Percentiles rank a stretch among this genome's conserved stretches.
These are phyloP conservation scores for Rhodomyrtus tomentosa DNA, from an alignment of 345 rosid species.

Conservation along the genomic window DNA sequence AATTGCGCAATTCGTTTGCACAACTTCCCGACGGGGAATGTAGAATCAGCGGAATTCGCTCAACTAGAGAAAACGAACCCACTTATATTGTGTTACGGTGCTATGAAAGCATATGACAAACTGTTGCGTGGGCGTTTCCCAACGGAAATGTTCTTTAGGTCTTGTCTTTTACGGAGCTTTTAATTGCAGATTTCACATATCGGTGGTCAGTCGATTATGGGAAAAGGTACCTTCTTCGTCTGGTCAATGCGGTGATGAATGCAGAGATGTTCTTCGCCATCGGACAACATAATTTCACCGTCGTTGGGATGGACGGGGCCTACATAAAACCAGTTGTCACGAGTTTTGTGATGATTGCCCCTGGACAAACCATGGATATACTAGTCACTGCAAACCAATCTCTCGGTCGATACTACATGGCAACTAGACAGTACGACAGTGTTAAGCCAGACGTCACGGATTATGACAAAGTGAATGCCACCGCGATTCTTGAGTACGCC, in stretches of 20 bases:
- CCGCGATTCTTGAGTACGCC: conserved; percentile 8
- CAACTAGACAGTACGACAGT: conserved; percentile 1
- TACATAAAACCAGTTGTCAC: conserved; percentile 10
- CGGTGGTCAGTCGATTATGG: conserved; percentile 1
- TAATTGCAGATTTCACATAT: neutral
- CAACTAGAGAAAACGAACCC: neutral
- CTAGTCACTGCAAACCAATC: conserved; percentile 7
- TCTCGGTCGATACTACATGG: conserved; percentile 5
- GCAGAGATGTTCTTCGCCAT: conserved; percentile 9
- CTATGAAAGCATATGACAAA: neutral
- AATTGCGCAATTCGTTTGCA: neutral
- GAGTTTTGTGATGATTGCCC: conserved; percentile 3
- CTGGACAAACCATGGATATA: conserved; percentile 11
- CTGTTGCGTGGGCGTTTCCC: neutral
- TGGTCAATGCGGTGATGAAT: conserved; percentile 7
- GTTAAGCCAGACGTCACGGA: neutral
- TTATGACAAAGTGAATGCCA: neutral
- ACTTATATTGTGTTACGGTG: neutral
- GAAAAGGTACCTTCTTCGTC: conserved; percentile 5
- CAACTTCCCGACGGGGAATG: neutral
- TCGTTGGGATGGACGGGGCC: conserved; percentile 7
- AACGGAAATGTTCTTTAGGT: neutral
- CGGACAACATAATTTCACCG: conserved; percentile 6
- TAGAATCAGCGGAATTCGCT: neutral
- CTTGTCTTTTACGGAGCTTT: neutral